phyloP scores from a whole-genome alignment of 1,284 basidiomycete species.

The Fistulina hepatica region DNA sequence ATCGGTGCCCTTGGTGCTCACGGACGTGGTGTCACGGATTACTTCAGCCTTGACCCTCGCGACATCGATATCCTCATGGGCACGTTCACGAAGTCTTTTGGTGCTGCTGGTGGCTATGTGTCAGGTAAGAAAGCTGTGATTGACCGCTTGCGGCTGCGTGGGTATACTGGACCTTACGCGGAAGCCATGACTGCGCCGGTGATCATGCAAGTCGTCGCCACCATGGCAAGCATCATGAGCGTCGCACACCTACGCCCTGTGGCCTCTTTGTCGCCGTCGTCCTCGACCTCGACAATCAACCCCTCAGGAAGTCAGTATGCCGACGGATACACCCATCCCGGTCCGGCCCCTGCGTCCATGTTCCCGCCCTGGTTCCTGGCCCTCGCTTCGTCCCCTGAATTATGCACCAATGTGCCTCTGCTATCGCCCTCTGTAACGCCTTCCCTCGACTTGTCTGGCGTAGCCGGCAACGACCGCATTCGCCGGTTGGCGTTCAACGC shows the following conservation, averaged over 20 bases:
- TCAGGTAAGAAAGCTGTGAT: conserved; percentile 75
- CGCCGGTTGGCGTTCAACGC: conserved; percentile 92
- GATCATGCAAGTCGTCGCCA: conserved; percentile 83
- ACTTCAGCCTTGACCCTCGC: conserved; percentile 80
- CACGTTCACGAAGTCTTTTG: conserved; percentile 98
- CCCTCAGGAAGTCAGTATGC: conserved; percentile 15
- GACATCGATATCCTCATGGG: conserved; percentile 95
- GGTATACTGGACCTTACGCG: conserved; percentile 81
- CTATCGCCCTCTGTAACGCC: conserved; percentile 60
- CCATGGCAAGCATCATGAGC: conserved; percentile 97
- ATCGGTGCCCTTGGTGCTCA: conserved; percentile 91
- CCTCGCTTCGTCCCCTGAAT: too few species aligned
- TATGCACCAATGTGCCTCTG: too few species aligned
- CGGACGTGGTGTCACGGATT: conserved; percentile 93
- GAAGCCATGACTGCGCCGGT: conserved; percentile 90
- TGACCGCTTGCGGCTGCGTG: conserved; percentile 71
- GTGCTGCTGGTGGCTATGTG: conserved; percentile 96
- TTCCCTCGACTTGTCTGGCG: conserved; percentile 55
- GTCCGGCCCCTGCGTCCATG: conserved; percentile 51
- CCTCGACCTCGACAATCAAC: conserved; percentile 13
- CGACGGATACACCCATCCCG: conserved; percentile 32
- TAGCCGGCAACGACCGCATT: conserved; percentile 78
- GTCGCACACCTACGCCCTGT: conserved; percentile 39
- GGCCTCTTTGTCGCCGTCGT: conserved; percentile 10
- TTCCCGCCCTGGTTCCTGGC: conserved; percentile 69